These are phyloP conservation scores for Schizopora paradoxa DNA, from an alignment of 1,284 basidiomycete genomes.

Conservation along the genomic window DNA sequence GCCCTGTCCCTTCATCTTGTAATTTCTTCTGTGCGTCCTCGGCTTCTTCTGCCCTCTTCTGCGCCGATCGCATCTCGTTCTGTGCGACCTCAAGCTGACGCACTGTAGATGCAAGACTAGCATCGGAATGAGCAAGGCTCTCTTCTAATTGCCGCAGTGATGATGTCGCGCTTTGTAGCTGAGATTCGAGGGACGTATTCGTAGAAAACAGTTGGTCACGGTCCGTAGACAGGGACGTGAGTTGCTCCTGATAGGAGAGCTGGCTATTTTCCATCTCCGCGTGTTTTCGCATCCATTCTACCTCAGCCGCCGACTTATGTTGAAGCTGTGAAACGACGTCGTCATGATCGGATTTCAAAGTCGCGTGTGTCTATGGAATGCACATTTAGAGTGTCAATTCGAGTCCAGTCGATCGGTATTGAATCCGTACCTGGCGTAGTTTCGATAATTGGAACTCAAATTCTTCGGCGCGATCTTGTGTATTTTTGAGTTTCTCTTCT, in stretches of 20 bases:
- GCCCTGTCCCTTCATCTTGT: constrained; percentile 63
- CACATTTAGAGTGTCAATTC: constrained; percentile 14
- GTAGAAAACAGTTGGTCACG: constrained; percentile 43
- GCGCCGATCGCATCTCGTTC: constrained; percentile 53
- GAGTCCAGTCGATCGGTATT: neutral
- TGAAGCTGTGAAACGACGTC: constrained; percentile 42
- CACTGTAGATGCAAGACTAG: constrained; percentile 46
- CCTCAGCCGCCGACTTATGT: constrained; percentile 35
- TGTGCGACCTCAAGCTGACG: constrained; percentile 57
- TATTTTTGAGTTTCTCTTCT: constrained; percentile 66
- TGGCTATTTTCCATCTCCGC: constrained; percentile 41
- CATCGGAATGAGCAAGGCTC: constrained; percentile 48
- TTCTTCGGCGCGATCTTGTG: constrained; percentile 74
- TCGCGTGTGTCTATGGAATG: constrained; percentile 43
- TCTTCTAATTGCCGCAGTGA: constrained; percentile 48
- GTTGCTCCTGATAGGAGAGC: constrained; percentile 34
- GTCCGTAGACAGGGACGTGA: constrained; percentile 40
- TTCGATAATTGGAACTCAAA: constrained; percentile 75
- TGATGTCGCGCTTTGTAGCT: constrained; percentile 41
- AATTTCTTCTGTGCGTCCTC: constrained; percentile 65
- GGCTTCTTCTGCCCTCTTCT: constrained; percentile 65
- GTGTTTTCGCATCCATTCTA: constrained; percentile 42
- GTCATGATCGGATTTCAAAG: constrained; percentile 58
- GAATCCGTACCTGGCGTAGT: constrained; percentile 56
- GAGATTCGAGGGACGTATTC: constrained; percentile 41